These are phyloP conservation scores for Cardiospermum halicacabum DNA, from an alignment of 345 rosid species.

Conservation along the genomic window DNA sequence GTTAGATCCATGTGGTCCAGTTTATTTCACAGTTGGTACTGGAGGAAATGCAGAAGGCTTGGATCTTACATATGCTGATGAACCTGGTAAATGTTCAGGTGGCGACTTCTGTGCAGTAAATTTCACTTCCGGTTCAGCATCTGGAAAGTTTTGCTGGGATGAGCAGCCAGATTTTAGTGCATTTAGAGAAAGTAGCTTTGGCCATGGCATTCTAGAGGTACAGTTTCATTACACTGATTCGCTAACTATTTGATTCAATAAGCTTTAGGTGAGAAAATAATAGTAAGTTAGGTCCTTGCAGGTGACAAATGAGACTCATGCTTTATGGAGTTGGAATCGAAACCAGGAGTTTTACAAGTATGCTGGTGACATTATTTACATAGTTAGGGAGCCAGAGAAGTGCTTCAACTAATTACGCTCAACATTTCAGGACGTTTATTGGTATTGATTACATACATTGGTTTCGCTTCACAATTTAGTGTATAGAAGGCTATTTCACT, in stretches of 20 bases:
- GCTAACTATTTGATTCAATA: neutral
- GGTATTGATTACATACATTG: neutral
- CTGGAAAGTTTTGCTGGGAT: conserved; percentile 87
- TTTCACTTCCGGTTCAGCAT: conserved; percentile 64
- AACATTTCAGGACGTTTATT: neutral
- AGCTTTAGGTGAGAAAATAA: neutral
- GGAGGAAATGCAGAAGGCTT: conserved; percentile 75
- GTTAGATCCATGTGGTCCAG: conserved; percentile 78
- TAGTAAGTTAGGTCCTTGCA: conserved; percentile 20
- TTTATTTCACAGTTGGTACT: conserved; percentile 67
- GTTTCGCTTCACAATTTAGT: neutral
- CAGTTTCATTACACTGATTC: neutral
- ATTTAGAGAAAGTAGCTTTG: conserved; percentile 87
- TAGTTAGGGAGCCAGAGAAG: conserved; percentile 68
- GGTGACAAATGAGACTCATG: conserved; percentile 86
- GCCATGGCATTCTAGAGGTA: conserved; percentile 95
- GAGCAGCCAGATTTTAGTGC: conserved; percentile 90
- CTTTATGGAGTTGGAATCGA: conserved; percentile 87
- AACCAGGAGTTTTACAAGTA: conserved; percentile 55
- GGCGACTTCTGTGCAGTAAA: conserved; percentile 75
- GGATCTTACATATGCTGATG: conserved; percentile 68
- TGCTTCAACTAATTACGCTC: no score
- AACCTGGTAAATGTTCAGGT: conserved; percentile 77
- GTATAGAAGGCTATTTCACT: neutral
- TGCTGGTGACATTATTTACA: conserved; percentile 76